Evolutionary conservation across 805 yeast species (phyloP), one percentile per base, ranked within the genome.

Genomic region (Suhomyces canberraensis): DNA sequence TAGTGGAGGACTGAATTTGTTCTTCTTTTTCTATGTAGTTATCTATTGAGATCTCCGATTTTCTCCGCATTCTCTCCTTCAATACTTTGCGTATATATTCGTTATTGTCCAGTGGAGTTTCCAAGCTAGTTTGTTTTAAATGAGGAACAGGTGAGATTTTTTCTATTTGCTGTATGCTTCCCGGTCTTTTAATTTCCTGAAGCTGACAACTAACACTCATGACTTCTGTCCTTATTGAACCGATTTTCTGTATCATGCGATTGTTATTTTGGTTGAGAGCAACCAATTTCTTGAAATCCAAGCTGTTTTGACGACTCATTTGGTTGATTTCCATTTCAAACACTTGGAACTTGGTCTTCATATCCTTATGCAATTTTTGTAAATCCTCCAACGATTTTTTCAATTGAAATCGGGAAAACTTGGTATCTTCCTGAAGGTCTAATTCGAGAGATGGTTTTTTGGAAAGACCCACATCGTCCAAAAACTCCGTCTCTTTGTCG

Each of bases 321-420:
- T 33, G 35, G 21, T 31, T 25, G 25, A 44, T 16, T 11, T 41
- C 44, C 21, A 22, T 19, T 13, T 38, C 45, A 25, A 36, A 41
- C 20, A 19, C 6, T 11, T 37, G 30, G 22, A 44, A 44, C 39
- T 33, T 39, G 27, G 24, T 25, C 8, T 36, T 33, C 16, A 44
- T 35, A 15, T 19, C 19, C 11, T 11, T 33, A 31, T 44, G 38
- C 31, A 39, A 41, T 8, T 19, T 22, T 29, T 41, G 44, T 20
- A 44, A 34, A n/a, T 41, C 45, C 2, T 36, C 40, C 31, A 44
- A 37, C 11, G 40, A 37, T 20, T 35, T 31, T 11, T 36, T 30
- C 27, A 44, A 36, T 19, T 41, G 40, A 17, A 39, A 41, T 11
- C 20, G 28, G 9, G 34, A n/a, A 34, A 25, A 11, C 8, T 22